A percentile compares a stretch with the other conserved stretches of the same genome.
These are phyloP conservation scores for Pseudogymnoascus sp. DNA, from an alignment of 2,329 filamentous ascomycete genomes.

Conservation along the genomic window DNA sequence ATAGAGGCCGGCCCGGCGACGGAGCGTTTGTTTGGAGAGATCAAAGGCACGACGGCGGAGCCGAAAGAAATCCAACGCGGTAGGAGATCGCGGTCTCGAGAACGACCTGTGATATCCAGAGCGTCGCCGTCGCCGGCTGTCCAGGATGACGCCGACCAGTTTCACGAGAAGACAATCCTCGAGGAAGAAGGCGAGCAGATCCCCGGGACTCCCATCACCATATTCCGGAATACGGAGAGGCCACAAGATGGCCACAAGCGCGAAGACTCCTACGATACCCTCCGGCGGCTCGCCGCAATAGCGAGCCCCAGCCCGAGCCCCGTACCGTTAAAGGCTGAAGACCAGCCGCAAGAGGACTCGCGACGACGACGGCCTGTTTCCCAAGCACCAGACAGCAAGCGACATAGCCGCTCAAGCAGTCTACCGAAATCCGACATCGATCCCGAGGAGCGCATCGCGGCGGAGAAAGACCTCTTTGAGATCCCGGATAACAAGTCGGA, in stretches of 20 bases:
- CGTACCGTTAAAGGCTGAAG: not conserved
- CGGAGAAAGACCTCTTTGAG: slow-evolving; percentile 22
- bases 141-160: slow-evolving; percentile 5
- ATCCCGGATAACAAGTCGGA: slow-evolving; percentile 21
- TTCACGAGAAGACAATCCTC: slow-evolving; percentile 18
- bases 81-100: not conserved
- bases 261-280: slow-evolving; percentile 13
- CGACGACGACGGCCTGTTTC: slow-evolving; percentile 10
- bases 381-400: slow-evolving; percentile 11
- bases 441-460: slow-evolving; percentile 21
- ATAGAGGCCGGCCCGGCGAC: not conserved
- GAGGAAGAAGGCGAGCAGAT: slow-evolving; percentile 20
- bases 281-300: slow-evolving; percentile 14
- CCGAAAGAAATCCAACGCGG: not conserved
- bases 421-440: slow-evolving; percentile 19
- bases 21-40: not conserved
- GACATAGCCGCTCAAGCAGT: slow-evolving; percentile 13
- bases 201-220: slow-evolving; percentile 17
- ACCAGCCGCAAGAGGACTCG: slow-evolving; percentile 6
- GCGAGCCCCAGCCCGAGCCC: slow-evolving; percentile 13
- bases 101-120: not conserved
- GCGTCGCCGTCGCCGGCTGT: slow-evolving; percentile 8
- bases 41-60: not conserved
- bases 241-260: not conserved
- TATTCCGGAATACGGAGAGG: slow-evolving; percentile 12